phyloP scores from a whole-genome alignment of 1,284 basidiomycete species.

The Porogramme epimiltina region DNA sequence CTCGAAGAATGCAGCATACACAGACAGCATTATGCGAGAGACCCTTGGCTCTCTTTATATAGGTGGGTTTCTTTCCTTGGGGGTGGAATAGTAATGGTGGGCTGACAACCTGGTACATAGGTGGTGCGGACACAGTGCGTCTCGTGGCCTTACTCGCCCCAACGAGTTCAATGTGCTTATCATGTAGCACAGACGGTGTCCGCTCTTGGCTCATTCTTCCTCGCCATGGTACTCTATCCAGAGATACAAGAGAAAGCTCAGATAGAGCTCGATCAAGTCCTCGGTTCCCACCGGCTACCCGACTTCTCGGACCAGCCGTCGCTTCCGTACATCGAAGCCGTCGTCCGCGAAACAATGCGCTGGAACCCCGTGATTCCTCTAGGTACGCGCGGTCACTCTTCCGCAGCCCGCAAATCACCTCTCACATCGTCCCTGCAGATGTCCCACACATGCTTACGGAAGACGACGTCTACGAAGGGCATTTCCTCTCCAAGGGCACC shows the following conservation, averaged over 20 bases:
- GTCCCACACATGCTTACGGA: conserved; percentile 20
- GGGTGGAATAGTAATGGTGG: background rate
- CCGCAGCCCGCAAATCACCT: too few species aligned
- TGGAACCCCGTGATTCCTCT: conserved; percentile 36
- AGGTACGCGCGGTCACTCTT: conserved; percentile 5
- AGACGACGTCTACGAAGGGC: conserved; percentile 27
- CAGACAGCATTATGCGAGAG: conserved; percentile 10
- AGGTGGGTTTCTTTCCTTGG: conserved; percentile 5
- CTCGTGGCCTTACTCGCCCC: too few species aligned
- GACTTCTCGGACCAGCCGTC: conserved; percentile 32
- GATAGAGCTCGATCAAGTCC: conserved; percentile 34
- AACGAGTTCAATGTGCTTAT: background rate
- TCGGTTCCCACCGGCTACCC: conserved; percentile 34
- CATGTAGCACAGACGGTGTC: conserved; percentile 28
- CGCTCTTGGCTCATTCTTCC: conserved; percentile 22
- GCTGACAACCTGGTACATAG: conserved; percentile 7
- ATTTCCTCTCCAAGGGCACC: conserved; percentile 26
- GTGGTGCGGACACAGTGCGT: conserved; percentile 23
- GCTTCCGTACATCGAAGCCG: conserved; percentile 36
- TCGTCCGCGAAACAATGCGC: conserved; percentile 35
- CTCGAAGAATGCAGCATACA: conserved; percentile 3
- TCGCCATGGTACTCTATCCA: conserved; percentile 35
- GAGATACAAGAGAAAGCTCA: conserved; percentile 34
- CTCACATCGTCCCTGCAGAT: conserved; percentile 5
- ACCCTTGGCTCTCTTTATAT: conserved; percentile 18